phyloP scores from a whole-genome alignment of 306 rosid species.

The Vigna radiata region DNA sequence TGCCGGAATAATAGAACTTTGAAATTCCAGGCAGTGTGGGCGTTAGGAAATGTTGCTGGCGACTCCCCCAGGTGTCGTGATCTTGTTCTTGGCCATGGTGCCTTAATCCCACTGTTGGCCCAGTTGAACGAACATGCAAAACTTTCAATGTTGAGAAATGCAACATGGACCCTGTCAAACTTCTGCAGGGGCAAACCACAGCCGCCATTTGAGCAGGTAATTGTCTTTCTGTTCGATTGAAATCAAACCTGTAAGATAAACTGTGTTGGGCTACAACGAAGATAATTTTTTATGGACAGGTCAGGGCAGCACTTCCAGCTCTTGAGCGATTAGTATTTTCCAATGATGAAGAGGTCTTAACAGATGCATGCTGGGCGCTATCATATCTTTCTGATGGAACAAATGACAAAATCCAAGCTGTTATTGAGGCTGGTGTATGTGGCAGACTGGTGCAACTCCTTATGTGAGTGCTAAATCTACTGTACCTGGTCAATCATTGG shows the following conservation, averaged over 20 bases:
- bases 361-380: constrained; percentile 95
- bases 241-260: not conserved
- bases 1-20: not conserved
- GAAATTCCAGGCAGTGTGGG: constrained; percentile 87
- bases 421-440: constrained; percentile 88
- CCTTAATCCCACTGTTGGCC: constrained; percentile 71
- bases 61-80: constrained; percentile 96
- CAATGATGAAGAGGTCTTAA: constrained; percentile 90
- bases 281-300: constrained; percentile 56
- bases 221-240: constrained; percentile 12
- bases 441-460: constrained; percentile 81
- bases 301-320: constrained; percentile 90
- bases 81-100: constrained; percentile 86
- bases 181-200: constrained; percentile 97
- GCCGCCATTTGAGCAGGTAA: constrained; percentile 84
- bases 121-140: constrained; percentile 93
- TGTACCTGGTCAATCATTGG: not conserved
- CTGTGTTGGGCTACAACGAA: constrained; percentile 2
- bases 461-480: constrained; percentile 61
- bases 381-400: constrained; percentile 94
- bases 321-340: constrained; percentile 86
- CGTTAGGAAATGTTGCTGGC: constrained; percentile 95
- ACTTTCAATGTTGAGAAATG: constrained; percentile 94
- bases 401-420: constrained; percentile 95
- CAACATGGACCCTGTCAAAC: constrained; percentile 93